These are phyloP conservation scores for Lecanicillium sp. DNA, from an alignment of 2,329 filamentous ascomycete species.

Conservation along the genomic window DNA sequence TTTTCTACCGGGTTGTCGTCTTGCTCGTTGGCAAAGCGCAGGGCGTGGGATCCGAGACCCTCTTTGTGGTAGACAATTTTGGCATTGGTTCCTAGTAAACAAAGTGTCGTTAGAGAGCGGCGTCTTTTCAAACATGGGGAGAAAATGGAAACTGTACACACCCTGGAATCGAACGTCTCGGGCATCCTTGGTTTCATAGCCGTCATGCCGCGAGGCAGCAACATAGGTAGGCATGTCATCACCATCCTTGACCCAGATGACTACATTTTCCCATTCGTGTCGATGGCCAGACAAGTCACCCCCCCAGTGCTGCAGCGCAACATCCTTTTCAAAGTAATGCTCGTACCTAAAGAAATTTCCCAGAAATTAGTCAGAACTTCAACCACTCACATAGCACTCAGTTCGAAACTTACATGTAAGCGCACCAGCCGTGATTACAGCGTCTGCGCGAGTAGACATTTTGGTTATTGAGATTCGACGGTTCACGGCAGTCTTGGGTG, in stretches of 20 bases:
- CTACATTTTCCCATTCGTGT: constrained; percentile 18
- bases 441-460: constrained; percentile 17
- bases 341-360: constrained; percentile 9
- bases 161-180: constrained; percentile 14
- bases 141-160: background rate
- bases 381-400: background rate
- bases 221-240: constrained; percentile 12
- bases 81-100: constrained; percentile 8
- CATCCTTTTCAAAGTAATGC: constrained; percentile 18
- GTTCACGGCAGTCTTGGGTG: constrained; percentile 11
- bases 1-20: constrained; percentile 19
- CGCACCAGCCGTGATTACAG: constrained; percentile 18
- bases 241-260: constrained; percentile 12
- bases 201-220: constrained; percentile 21
- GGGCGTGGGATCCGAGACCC: constrained; percentile 21
- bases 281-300: constrained; percentile 12
- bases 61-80: constrained; percentile 28
- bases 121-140: background rate
- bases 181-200: constrained; percentile 16
- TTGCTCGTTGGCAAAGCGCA: constrained; percentile 18
- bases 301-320: constrained; percentile 6
- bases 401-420: constrained; percentile 14
- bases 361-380: background rate
- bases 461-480: constrained; percentile 12
- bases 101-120: background rate